These are phyloP conservation scores for Eucalyptus pauciflora DNA, from an alignment of 345 rosid genomes.

Conservation along the genomic window DNA sequence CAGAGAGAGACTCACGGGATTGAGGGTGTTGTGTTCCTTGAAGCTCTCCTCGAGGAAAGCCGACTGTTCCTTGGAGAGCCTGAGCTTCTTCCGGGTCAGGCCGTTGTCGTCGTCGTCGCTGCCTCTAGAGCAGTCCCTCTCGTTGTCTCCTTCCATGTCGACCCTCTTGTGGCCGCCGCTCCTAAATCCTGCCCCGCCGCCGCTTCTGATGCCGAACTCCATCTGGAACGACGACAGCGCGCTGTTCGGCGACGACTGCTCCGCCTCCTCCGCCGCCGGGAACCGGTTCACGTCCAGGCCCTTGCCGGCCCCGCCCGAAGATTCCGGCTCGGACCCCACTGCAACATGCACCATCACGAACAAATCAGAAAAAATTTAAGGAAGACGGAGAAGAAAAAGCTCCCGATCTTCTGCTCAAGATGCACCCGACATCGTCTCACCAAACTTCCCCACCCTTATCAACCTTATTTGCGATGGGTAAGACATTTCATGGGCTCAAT, in stretches of 20 bases:
- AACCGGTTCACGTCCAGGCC: slow-evolving; percentile 40
- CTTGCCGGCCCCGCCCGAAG: slow-evolving; percentile 15
- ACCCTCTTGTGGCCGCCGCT: slow-evolving; percentile 21
- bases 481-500: background rate
- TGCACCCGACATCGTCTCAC: background rate
- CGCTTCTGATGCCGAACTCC: slow-evolving; percentile 61
- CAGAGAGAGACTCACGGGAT: slow-evolving; percentile 47
- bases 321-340: slow-evolving; percentile 25
- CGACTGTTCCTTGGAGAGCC: slow-evolving; percentile 91
- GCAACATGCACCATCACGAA: background rate
- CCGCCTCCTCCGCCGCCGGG: slow-evolving; percentile 23
- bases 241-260: slow-evolving; percentile 69
- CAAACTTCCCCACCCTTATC: background rate
- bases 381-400: background rate
- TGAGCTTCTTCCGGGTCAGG: slow-evolving; percentile 83
- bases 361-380: background rate
- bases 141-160: slow-evolving; percentile 33
- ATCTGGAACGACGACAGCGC: slow-evolving; percentile 73
- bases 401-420: background rate
- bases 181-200: slow-evolving; percentile 6
- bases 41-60: slow-evolving; percentile 96
- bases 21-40: slow-evolving; percentile 91
- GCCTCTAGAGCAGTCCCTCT: slow-evolving; percentile 56
- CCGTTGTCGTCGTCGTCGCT: slow-evolving; percentile 92
- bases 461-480: background rate